phyloP scores from a whole-genome alignment of 352 stramenopile genomes.

The Phytopythium helicoides region DNA sequence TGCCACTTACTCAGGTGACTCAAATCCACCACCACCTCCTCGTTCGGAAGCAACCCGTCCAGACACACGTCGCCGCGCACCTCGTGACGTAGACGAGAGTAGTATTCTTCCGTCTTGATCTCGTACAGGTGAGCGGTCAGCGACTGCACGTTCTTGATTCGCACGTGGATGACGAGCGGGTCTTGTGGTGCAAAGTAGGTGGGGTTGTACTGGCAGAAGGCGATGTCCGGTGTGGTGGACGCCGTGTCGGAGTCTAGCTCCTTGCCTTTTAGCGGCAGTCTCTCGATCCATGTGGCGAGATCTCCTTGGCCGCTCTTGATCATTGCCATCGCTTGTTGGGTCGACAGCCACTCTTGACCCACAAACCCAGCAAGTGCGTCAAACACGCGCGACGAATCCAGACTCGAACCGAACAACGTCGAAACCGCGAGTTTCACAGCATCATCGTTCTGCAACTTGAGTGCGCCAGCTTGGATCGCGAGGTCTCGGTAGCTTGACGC shows the following conservation, averaged over 20 bases:
- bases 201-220: conserved; percentile 53
- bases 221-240: conserved; percentile 21
- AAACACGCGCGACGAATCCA: conserved; percentile 14
- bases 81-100: conserved; percentile 39
- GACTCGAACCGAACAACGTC: conserved; percentile 15
- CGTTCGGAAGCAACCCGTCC: conserved; percentile 53
- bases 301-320: conserved; percentile 23
- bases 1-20: conserved; percentile 45
- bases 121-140: conserved; percentile 61
- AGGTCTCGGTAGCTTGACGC: no score
- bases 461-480: no score
- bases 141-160: conserved; percentile 44
- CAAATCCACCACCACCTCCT: conserved; percentile 48
- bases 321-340: conserved; percentile 22
- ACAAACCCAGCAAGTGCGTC: conserved; percentile 14
- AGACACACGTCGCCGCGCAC: conserved; percentile 51
- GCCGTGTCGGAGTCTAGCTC: conserved; percentile 16
- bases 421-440: conserved; percentile 16
- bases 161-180: conserved; percentile 32
- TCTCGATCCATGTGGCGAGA: conserved; percentile 30
- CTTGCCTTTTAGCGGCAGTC: conserved; percentile 20
- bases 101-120: conserved; percentile 60
- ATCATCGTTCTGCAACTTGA: conserved; percentile 7
- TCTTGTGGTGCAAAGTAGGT: conserved; percentile 38
- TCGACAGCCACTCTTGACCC: conserved; percentile 14